Conservation (phyloP, 371 early-diverging fungal species). For the Dichotomocladium elegans region DNA sequence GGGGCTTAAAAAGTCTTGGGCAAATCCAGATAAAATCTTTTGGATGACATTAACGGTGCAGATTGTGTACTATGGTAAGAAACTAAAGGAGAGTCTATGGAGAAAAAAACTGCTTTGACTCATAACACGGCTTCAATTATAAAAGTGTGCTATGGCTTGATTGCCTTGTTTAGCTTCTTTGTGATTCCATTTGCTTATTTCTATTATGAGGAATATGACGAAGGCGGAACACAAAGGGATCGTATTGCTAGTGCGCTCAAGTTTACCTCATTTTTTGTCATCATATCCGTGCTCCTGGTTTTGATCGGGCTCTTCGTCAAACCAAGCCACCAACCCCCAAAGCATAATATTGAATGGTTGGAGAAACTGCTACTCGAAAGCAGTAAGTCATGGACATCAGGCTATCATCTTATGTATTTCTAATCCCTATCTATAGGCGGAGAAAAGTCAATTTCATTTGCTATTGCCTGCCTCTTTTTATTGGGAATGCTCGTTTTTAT, state of each 20-base stretch:
- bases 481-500: conserved; percentile 47
- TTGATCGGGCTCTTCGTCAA: conserved; percentile 44
- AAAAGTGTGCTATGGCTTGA: conserved; percentile 48
- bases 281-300: conserved; percentile 40
- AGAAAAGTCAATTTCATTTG: conserved; percentile 48
- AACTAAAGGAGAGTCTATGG: too few species aligned
- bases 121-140: too few species aligned
- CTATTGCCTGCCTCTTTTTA: conserved; percentile 44
- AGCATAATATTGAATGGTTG: conserved; percentile 55
- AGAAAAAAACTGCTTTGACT: too few species aligned
- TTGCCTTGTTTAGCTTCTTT: conserved; percentile 48
- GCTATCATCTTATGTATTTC: background rate
- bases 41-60: conserved; percentile 42
- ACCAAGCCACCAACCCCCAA: conserved; percentile 27
- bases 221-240: conserved; percentile 27
- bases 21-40: conserved; percentile 48
- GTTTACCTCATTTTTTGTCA: conserved; percentile 53
- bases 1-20: conserved; percentile 64
- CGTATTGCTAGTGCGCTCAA: conserved; percentile 42
- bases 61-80: conserved; percentile 55
- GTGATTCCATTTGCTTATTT: conserved; percentile 64
- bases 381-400: conserved; percentile 27
- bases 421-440: conserved; percentile 28
- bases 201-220: conserved; percentile 62
- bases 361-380: conserved; percentile 39